phyloP scores from a whole-genome alignment of 108 stramenopile species.

The Fragilaria crotonensis region DNA sequence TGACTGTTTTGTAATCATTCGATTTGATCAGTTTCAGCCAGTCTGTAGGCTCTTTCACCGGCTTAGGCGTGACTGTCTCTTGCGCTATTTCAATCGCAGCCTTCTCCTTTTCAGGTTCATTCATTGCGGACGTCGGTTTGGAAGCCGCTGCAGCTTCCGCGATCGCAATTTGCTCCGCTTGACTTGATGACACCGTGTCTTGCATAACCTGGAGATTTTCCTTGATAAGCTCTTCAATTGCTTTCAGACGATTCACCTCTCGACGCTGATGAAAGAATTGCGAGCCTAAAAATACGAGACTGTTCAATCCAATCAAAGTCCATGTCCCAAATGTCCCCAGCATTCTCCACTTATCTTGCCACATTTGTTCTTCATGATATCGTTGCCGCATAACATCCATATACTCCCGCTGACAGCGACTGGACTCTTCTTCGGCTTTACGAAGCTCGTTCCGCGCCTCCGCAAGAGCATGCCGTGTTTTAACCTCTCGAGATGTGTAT shows the following conservation, averaged over 20 bases:
- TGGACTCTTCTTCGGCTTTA: conserved; percentile 18
- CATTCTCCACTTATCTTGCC: conserved; percentile 62
- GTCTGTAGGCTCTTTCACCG: no score
- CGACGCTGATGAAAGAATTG: conserved; percentile 34
- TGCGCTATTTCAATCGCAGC: not conserved
- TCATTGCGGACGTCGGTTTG: no score
- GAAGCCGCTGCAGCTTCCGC: no score
- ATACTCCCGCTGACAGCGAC: conserved; percentile 26
- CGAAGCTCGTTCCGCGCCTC: conserved; percentile 20
- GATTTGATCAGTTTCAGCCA: no score
- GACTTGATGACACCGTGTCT: not conserved
- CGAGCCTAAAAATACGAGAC: conserved; percentile 36
- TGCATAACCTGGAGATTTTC: conserved; percentile 1
- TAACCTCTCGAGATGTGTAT: conserved; percentile 29
- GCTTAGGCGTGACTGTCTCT: no score
- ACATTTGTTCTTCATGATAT: conserved; percentile 67
- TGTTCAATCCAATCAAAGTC: conserved; percentile 47
- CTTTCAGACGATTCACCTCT: conserved; percentile 24
- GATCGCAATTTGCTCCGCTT: no score
- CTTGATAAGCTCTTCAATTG: conserved; percentile 18
- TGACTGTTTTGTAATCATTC: no score
- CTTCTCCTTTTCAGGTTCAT: not conserved
- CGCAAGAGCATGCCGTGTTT: conserved; percentile 23
- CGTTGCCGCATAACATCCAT: conserved; percentile 49
- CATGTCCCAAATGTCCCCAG: conserved; percentile 51